Evolutionary conservation across 768 basidiomycete genomes (phyloP), one percentile per base, ranked within the genome.

Genomic region (Suillus ampliporus): DNA sequence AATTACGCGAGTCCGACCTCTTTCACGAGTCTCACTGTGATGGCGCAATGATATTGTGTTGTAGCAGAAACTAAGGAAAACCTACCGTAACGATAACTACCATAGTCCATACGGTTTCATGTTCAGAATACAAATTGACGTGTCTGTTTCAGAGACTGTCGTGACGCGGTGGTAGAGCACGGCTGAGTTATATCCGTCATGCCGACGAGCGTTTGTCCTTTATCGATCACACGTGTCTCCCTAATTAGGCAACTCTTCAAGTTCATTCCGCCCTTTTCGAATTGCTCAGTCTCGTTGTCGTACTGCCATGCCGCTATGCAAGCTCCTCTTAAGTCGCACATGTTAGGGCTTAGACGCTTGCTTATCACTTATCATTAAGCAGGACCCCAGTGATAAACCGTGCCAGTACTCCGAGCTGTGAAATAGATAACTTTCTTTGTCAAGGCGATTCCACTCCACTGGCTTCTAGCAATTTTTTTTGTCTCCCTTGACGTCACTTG

Each of bases 401-500:
- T n/a, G n/a, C n/a, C n/a, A 31, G 31, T 31, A 31, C 31, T 31
- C 31, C 35, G 19, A 19, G 5, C 11, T 31, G 21, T 41, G 34
- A 53, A 53, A 53, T 53, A 38, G 9, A 5, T n/a, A 54, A 37
- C n/a, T 31, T 38, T 61, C 58, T 43, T 41, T 61, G 61, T 61
- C 61, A 61, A 61, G 31, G 38, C 58, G 34, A 58, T 58, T 61
- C 61, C 61, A 61, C 56, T 19, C 10, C n/a, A n/a, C n/a, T 13
- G 61, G 60, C 62, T 40, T 51, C 50, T 19, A 19, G 19, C 28
- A 51, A n/a, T 34, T 40, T 53, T 54, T 57, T 34, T 31, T 31
- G 6, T 31, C 19, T 60, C 72, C 73, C 72, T 74, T 76, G 72
- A 76, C 71, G 73, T 74, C 73, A 75, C 58, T 31, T 6, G n/a